Evolutionary conservation across 2,329 filamentous ascomycete species (phyloP), one percentile per base, ranked within the genome.

Genomic region (Dothiorella sarmentorum): DNA sequence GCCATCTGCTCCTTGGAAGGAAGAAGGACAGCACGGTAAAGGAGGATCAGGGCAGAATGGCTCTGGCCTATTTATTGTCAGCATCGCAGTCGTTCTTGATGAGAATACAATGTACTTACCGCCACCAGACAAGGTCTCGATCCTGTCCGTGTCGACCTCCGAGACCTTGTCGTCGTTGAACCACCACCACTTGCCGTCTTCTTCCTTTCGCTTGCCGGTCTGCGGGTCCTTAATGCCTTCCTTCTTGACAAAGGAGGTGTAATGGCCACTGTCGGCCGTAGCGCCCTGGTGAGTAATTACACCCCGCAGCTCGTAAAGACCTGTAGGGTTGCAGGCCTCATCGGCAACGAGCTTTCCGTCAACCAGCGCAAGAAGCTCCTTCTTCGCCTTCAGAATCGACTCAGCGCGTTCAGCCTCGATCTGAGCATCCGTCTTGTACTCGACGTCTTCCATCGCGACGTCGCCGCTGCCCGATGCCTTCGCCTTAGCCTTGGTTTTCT

Each of bases 131-230:
- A 99, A 82, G 3, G 87, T 88, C 71, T 93, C 89, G 64, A 99
- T 95, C 79, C 96, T 94, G 67, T 97, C 93, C 24, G 85, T 80
- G 15, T 90, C 85, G 26, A 99, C 94, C 78, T 99, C 94, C 13
- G 88, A 86, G 31, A 99, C 94, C 78, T 91, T 95, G 71, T 99
- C 93, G 68, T 99, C 94, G 74, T 99, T 97, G 82, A 99, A 99
- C 93, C 94, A 99, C 93, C 94, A 99, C 94, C 94, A 99, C 68
- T 91, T 96, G 65, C 90, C 91, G 69, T 96, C 91, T 70, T 96
- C 91, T 68, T 89, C 85, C 56, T 84, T 85, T 67, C 85, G 80
- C 78, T 91, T 90, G 64, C 90, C 91, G 18, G 87, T 90, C 68
- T 86, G 85, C 15, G 87, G 81, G 66, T 95, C 89, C 60, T 90